phyloP scores from a whole-genome alignment of 2,329 filamentous ascomycete genomes.

The Samsoniella hepiali region DNA sequence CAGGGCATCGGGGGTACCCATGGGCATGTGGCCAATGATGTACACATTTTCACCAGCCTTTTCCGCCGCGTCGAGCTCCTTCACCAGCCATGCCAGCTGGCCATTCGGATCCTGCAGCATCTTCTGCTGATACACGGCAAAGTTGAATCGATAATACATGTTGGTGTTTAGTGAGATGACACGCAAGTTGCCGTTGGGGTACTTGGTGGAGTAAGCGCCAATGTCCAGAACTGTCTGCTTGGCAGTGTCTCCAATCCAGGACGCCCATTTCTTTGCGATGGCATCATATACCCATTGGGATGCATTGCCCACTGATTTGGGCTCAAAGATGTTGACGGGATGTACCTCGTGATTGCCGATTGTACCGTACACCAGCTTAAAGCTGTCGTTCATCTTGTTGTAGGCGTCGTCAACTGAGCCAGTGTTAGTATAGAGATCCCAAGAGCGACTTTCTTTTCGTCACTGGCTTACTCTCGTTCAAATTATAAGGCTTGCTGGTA shows the following conservation, averaged over 20 bases:
- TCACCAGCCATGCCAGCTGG: constrained; percentile 52
- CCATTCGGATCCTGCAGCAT: constrained; percentile 50
- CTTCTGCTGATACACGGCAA: constrained; percentile 50
- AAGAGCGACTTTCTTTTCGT: neutral
- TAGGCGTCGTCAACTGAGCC: constrained; percentile 45
- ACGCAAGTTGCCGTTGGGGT: constrained; percentile 46
- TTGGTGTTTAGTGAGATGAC: constrained; percentile 62
- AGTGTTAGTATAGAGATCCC: constrained; percentile 21
- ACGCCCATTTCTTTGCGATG: constrained; percentile 44
- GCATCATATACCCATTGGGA: constrained; percentile 53
- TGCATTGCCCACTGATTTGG: constrained; percentile 36
- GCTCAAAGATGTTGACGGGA: constrained; percentile 50
- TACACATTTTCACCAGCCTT: constrained; percentile 51
- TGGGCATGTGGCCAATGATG: constrained; percentile 56
- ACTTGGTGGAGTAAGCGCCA: constrained; percentile 49
- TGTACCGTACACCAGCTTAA: constrained; percentile 49
- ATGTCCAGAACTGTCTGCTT: constrained; percentile 35
- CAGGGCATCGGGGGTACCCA: constrained; percentile 49
- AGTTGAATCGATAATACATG: constrained; percentile 56
- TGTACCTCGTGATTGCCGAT: constrained; percentile 57
- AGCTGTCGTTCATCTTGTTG: constrained; percentile 39
- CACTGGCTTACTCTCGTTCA: constrained; percentile 28
- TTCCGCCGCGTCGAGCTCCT: constrained; percentile 52
- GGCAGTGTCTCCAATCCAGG: constrained; percentile 41
- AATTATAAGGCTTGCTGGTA: constrained; percentile 37